These are phyloP conservation scores for Mycena galopus DNA, from an alignment of 768 basidiomycete genomes.

Conservation along the genomic window DNA sequence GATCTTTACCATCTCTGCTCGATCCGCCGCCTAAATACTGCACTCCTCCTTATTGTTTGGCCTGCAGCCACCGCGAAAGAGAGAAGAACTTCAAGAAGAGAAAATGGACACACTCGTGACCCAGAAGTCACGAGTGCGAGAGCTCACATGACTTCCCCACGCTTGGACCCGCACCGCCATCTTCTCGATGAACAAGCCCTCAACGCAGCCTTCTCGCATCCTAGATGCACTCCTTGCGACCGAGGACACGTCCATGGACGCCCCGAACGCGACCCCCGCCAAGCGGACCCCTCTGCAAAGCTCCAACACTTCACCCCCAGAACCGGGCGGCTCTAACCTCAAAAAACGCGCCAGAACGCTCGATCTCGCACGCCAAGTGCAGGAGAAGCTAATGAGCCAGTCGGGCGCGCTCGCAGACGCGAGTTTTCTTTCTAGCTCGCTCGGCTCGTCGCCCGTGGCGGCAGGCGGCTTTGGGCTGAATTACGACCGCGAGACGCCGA, in stretches of 20 bases:
- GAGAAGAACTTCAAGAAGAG: too few species aligned
- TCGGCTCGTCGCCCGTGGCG: slow-evolving; percentile 26
- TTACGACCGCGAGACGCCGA: slow-evolving; percentile 63
- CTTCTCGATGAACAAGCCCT: slow-evolving; percentile 24
- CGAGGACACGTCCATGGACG: not conserved
- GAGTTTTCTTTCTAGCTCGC: slow-evolving; percentile 38
- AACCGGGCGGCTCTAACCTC: slow-evolving; percentile 28
- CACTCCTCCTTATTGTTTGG: too few species aligned
- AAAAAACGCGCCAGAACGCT: slow-evolving; percentile 24
- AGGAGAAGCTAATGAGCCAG: slow-evolving; percentile 9
- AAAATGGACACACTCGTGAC: too few species aligned
- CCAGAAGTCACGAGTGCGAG: too few species aligned
- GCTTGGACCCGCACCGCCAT: slow-evolving; percentile 10
- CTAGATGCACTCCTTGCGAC: slow-evolving; percentile 20
- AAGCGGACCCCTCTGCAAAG: slow-evolving; percentile 5
- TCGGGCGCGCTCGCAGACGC: slow-evolving; percentile 31
- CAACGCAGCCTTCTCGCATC: slow-evolving; percentile 27
- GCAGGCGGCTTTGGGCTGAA: slow-evolving; percentile 58
- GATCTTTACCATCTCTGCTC: too few species aligned
- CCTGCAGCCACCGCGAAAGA: too few species aligned
- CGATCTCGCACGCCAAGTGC: slow-evolving; percentile 28
- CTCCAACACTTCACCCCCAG: slow-evolving; percentile 13
- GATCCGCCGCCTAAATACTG: too few species aligned
- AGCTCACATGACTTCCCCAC: too few species aligned
- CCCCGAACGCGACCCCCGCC: not conserved